These are phyloP conservation scores for Carex parvula DNA, from an alignment of 176 grass and related monocot genomes.

Conservation along the genomic window DNA sequence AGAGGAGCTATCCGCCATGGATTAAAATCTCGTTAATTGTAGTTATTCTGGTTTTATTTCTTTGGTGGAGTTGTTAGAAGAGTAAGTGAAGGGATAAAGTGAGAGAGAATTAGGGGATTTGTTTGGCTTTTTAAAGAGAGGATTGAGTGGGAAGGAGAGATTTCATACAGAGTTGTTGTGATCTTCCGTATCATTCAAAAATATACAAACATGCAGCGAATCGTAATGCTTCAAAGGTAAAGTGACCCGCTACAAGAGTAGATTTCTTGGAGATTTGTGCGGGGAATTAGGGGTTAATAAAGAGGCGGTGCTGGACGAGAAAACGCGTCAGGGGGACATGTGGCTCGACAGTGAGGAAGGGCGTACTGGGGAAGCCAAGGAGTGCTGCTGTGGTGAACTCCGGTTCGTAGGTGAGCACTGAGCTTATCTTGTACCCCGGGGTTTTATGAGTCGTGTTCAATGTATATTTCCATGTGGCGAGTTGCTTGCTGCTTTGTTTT, in stretches of 20 bases:
- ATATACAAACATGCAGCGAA: background rate
- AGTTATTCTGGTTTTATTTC: background rate
- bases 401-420: background rate
- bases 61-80: background rate
- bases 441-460: background rate
- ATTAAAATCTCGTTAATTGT: background rate
- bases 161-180: background rate
- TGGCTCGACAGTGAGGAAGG: background rate
- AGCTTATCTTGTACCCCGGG: background rate
- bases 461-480: background rate
- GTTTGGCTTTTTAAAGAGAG: background rate
- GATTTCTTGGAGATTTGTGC: background rate
- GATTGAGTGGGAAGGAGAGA: slow-evolving; percentile 17
- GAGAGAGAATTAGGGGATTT: background rate
- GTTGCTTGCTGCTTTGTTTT: too few relatives aligned
- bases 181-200: background rate
- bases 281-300: slow-evolving; percentile 3
- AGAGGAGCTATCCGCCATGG: slow-evolving; percentile 48
- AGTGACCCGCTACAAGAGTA: background rate
- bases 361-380: background rate
- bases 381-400: background rate
- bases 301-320: background rate
- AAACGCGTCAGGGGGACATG: slow-evolving; percentile 37
- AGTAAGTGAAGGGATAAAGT: background rate
- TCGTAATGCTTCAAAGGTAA: too few relatives aligned